These are phyloP conservation scores for Fraxinus velutina DNA, from an alignment of 305 asterid genomes.

Conservation along the genomic window DNA sequence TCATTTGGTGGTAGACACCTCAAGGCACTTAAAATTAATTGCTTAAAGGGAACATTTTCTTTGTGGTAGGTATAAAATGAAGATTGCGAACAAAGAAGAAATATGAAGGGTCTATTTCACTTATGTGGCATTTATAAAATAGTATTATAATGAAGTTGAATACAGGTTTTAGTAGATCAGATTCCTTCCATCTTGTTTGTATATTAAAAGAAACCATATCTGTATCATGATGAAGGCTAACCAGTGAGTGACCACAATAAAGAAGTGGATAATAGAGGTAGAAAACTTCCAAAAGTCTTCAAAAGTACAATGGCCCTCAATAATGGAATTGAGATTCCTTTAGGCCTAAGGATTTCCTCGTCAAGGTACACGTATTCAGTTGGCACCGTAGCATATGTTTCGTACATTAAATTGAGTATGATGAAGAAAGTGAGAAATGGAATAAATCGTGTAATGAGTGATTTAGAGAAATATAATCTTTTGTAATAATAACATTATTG, in stretches of 20 bases:
- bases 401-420: not conserved
- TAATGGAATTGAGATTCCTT: slow-evolving; percentile 25
- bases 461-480: not conserved
- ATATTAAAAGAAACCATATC: slow-evolving; percentile 21
- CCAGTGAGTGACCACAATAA: not conserved
- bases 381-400: not conserved
- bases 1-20: slow-evolving; percentile 75
- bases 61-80: slow-evolving; percentile 48
- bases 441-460: not conserved
- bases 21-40: slow-evolving; percentile 32
- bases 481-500: not conserved
- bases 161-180: slow-evolving; percentile 42
- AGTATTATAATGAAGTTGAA: slow-evolving; percentile 13
- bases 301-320: slow-evolving; percentile 30
- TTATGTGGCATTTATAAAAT: slow-evolving; percentile 7
- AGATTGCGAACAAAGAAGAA: slow-evolving; percentile 20
- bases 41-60: slow-evolving; percentile 29
- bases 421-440: not conserved
- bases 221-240: not conserved
- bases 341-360: slow-evolving; percentile 13
- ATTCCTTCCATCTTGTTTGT: slow-evolving; percentile 36
- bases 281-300: slow-evolving; percentile 21
- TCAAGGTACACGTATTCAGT: slow-evolving; percentile 5
- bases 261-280: not conserved
- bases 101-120: slow-evolving; percentile 24